These are phyloP conservation scores for Fomitopsis serialis DNA, from an alignment of 768 basidiomycete genomes.

Conservation along the genomic window DNA sequence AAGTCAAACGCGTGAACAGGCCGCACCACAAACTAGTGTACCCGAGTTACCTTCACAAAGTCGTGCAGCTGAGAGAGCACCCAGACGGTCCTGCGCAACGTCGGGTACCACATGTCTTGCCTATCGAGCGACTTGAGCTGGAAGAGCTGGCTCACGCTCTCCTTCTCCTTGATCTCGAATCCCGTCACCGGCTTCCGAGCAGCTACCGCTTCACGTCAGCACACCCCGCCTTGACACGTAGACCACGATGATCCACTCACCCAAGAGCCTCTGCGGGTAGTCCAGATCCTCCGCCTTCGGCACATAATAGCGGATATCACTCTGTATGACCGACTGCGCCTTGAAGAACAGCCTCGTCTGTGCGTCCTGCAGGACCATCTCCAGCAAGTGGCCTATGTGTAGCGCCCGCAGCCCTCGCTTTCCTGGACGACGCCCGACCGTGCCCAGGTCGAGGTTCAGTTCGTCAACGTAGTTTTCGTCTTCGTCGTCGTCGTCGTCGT, in stretches of 20 bases:
- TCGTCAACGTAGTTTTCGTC: conserved; percentile 29
- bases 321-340: conserved; percentile 86
- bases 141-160: conserved; percentile 65
- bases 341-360: conserved; percentile 96
- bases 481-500: conserved; percentile 30
- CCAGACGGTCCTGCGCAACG: conserved; percentile 84
- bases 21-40: background rate
- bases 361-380: conserved; percentile 92
- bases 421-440: conserved; percentile 19
- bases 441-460: conserved; percentile 36
- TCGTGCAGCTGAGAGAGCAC: conserved; percentile 85
- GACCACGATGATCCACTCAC: conserved; percentile 33
- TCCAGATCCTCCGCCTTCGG: conserved; percentile 76
- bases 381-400: conserved; percentile 75
- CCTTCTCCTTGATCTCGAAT: conserved; percentile 56
- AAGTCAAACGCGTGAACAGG: too few relatives aligned
- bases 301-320: conserved; percentile 80
- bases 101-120: conserved; percentile 90
- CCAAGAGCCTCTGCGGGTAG: conserved; percentile 78
- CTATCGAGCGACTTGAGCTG: conserved; percentile 64
- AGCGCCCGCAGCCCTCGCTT: conserved; percentile 47
- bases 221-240: background rate
- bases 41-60: conserved; percentile 82
- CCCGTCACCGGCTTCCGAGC: conserved; percentile 39
- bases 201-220: conserved; percentile 26